A percentile compares a stretch with the other conserved stretches of the same genome.
Evolutionary conservation across 352 stramenopile genomes (phyloP).

Genomic region (Pelagophyceae sp.): DNA sequence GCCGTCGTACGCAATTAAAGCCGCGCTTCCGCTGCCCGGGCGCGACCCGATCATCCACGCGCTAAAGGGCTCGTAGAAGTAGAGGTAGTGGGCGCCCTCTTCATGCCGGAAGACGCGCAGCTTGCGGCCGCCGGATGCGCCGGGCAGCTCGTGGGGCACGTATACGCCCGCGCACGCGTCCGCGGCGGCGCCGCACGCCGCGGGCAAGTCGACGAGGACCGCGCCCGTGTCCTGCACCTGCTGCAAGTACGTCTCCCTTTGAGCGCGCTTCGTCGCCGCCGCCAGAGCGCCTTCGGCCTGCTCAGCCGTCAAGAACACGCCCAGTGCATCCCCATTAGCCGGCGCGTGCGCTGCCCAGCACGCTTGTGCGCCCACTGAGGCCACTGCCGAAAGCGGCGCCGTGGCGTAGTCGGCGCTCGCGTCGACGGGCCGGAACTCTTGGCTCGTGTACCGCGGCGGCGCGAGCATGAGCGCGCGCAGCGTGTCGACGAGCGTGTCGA

Average conservation of each 20-base stretch:
- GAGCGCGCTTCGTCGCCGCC: neutral
- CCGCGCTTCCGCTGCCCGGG: neutral
- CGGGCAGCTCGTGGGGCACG: neutral
- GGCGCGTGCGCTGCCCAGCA: neutral
- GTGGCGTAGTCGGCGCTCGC: neutral
- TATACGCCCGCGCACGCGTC: slow-evolving; percentile 12
- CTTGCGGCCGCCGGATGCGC: neutral
- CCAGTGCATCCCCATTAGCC: neutral
- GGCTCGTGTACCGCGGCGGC: neutral
- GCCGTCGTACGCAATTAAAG: slow-evolving; percentile 5
- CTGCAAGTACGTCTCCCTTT: neutral
- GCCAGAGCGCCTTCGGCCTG: neutral
- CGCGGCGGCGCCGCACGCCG: slow-evolving; percentile 5
- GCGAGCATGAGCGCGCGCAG: slow-evolving; percentile 6
- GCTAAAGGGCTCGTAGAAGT: slow-evolving; percentile 13
- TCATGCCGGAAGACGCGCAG: slow-evolving; percentile 1
- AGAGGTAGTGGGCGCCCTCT: slow-evolving; percentile 15
- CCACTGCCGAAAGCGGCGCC: too few relatives aligned
- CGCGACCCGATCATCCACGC: slow-evolving; percentile 7
- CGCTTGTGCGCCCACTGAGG: neutral
- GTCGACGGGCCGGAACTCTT: neutral
- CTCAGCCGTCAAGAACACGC: neutral
- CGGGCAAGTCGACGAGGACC: slow-evolving; percentile 7
- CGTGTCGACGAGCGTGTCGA: slow-evolving; percentile 3
- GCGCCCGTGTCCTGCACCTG: slow-evolving; percentile 4